phyloP scores from a whole-genome alignment of 768 basidiomycete species.

The Harrya chromipes region DNA sequence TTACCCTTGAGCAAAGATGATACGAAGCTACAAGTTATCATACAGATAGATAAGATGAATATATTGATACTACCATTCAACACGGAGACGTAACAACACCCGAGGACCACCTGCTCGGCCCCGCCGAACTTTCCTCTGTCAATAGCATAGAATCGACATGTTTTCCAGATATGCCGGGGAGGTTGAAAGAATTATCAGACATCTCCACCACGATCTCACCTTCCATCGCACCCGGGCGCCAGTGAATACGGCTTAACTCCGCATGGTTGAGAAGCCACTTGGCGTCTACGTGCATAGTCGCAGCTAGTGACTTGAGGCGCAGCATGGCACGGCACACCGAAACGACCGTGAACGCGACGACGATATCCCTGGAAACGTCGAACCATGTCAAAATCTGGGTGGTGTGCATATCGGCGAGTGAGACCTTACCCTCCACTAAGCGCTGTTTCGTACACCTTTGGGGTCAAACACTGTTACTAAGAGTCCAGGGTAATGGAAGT shows the following conservation, averaged over 20 bases:
- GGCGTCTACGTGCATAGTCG: conserved; percentile 38
- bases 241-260: conserved; percentile 43
- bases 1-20: not conserved
- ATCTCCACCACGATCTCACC: conserved; percentile 34
- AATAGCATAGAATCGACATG: not conserved
- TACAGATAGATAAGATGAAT: not conserved
- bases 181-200: not conserved
- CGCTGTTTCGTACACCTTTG: conserved; percentile 11
- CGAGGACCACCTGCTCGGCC: not conserved
- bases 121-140: too few species aligned
- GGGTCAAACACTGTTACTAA: not conserved
- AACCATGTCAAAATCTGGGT: not conserved
- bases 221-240: conserved; percentile 34
- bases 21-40: not conserved
- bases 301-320: conserved; percentile 42
- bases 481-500: not conserved
- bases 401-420: not conserved
- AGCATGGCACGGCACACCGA: conserved; percentile 39
- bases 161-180: not conserved
- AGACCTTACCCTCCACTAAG: conserved; percentile 8
- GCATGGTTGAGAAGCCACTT: conserved; percentile 44
- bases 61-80: not conserved
- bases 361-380: not conserved
- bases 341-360: conserved; percentile 15
- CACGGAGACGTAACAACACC: not conserved